These are phyloP conservation scores for Sugiyamaella valdiviana DNA, from an alignment of 805 yeast species.

Conservation along the genomic window DNA sequence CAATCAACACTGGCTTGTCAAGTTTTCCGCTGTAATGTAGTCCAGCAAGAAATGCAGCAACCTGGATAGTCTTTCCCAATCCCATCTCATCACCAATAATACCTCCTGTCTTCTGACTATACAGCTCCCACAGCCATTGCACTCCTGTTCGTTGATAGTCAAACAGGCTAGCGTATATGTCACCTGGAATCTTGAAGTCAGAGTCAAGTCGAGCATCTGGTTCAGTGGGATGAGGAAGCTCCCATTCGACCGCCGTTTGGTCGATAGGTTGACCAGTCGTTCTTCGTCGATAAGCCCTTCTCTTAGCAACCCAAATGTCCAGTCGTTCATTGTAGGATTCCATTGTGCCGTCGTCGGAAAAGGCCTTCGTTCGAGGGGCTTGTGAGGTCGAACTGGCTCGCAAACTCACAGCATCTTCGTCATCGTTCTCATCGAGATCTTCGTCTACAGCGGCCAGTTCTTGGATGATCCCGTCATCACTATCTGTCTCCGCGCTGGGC, in stretches of 20 bases:
- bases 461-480: conserved; percentile 20
- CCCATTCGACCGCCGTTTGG: conserved; percentile 47
- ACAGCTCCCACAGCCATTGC: conserved; percentile 96
- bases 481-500: too few relatives aligned
- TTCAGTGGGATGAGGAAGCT: conserved; percentile 65
- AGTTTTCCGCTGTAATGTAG: conserved; percentile 74
- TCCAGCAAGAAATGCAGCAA: conserved; percentile 86
- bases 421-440: conserved; percentile 22
- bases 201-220: conserved; percentile 71
- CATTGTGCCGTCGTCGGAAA: conserved; percentile 80
- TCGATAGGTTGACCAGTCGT: conserved; percentile 22
- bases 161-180: conserved; percentile 75
- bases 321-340: conserved; percentile 53
- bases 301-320: conserved; percentile 48
- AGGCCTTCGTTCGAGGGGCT: conserved; percentile 15
- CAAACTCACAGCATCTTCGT: conserved; percentile 20
- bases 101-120: conserved; percentile 85
- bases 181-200: conserved; percentile 78
- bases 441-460: conserved; percentile 26
- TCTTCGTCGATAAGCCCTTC: conserved; percentile 42
- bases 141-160: conserved; percentile 95
- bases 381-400: not conserved
- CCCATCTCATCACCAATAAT: conserved; percentile 99
- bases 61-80: conserved; percentile 88
- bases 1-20: conserved; percentile 73